Base-by-base conservation (phyloP, 164 flowering plant genomes). In the Kingdonia uniflora region DNA sequence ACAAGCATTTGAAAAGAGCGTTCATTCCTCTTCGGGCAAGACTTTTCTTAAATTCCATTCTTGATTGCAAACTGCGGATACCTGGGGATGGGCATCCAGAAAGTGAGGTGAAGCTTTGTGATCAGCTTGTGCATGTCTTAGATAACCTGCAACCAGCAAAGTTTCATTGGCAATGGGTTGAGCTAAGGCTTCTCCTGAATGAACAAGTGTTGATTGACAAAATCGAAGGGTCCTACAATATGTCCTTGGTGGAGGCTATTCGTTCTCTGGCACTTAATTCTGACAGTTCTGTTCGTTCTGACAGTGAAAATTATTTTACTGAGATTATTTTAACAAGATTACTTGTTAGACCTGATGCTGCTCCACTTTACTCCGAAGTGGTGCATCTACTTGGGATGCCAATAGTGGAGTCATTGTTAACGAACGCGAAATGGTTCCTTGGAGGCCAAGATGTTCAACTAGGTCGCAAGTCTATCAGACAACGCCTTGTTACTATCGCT, bases 131-230 rank as follows among this genome's bases (percentile, higher is more conserved):
- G n/a, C 72, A 78, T 70, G 85, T 79, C 49, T 62, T 94, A 59
- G 90, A 94, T 61, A 71, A 82, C 5, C 56, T 94, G 66, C 99
- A 94, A 47, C 96, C 94, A 46, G 97, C 99, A 42, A 89, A 81
- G 57, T 87, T 94, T 63, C 97, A 94, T 66, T 94, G 99, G 99
- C 99, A 94, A 63, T 94, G 99, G 99, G 76, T 94, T 55, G 96
- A 89, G 74, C 81, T 94, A 44, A 75, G 97, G 78, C 87, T 94
- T 24, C 82, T 94, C 44, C 71, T 94, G 51, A 87, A 88, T 65
- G 99, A 94, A 62, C 99, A 85, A 71, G 85, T 84, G 40, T 71
- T 94, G 1, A 67, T 74, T 59, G 96, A 87, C 43, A 87, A 81
- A 56, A 64, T 87, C 57, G 86, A 78, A 37, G 46, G 54, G 19